These are phyloP conservation scores for Microcos paniculata DNA, from an alignment of 345 rosid genomes.

Conservation along the genomic window DNA sequence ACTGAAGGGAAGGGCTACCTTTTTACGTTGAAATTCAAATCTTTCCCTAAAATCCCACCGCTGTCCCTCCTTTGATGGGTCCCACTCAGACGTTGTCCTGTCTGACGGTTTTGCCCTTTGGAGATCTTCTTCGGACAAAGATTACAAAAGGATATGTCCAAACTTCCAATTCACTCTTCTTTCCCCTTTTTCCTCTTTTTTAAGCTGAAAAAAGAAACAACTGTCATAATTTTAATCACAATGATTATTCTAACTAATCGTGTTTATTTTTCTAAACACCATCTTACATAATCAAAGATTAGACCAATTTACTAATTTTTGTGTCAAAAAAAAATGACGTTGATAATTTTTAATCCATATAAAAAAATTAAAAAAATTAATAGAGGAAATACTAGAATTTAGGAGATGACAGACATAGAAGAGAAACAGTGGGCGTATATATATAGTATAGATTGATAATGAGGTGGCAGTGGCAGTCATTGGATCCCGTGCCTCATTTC, in stretches of 20 bases:
- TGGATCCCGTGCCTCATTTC: not conserved
- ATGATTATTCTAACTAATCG: not conserved
- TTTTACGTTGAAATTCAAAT: conserved; percentile 45
- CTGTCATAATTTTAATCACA: not conserved
- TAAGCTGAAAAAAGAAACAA: not conserved
- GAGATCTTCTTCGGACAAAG: not conserved
- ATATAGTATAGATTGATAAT: not conserved
- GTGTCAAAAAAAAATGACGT: not conserved
- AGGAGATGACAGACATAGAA: no score
- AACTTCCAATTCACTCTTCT: conserved; percentile 6
- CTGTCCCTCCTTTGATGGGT: conserved; percentile 33
- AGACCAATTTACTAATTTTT: not conserved
- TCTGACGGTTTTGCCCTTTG: conserved; percentile 28
- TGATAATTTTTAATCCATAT: not conserved
- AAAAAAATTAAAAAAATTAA: no score
- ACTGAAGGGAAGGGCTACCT: not conserved
- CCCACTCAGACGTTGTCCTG: not conserved
- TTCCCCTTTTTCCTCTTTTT: not conserved
- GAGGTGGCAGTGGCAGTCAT: not conserved
- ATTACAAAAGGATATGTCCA: not conserved
- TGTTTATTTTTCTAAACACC: not conserved
- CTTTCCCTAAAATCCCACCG: conserved; percentile 47
- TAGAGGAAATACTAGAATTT: no score
- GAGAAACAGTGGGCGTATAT: not conserved
- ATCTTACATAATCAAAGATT: not conserved